Base-by-base conservation (phyloP, 1,284 basidiomycete genomes). In the Boletus calvinii region DNA sequence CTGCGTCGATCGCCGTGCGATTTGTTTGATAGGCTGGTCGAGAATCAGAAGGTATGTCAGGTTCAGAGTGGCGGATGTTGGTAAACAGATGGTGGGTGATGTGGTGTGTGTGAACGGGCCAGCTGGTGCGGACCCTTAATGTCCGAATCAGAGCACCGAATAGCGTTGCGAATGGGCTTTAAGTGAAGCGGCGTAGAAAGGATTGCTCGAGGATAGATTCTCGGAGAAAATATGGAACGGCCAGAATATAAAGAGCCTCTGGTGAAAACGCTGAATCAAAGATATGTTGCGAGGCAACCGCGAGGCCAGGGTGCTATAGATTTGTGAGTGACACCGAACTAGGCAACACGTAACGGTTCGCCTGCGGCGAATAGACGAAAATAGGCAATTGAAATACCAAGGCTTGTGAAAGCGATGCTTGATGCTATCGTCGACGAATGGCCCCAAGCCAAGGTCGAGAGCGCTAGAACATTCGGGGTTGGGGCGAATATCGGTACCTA, bases 391-490 rank as follows among this genome's bases (percentile, higher is more conserved):
- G 17, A 58, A 53, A 20, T 5, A 26, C 22, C n/a, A 12, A 24
- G 12, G 37, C 17, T 18, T 41, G 22, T 18, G 45, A 24, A 57
- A 36, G 35, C 10, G 30, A 41, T 46, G 20, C 17, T 32, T 17
- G 20, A 58, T 42, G 35, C 38, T 40, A 35, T 24, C 20, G 39
- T 38, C 46, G 55, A 34, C 39, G 24, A 22, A 42, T 29, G 6
- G 36, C n/a, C 17, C 26, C 3, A 45, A 20, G 20, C 29, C 26
- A 44, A 39, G 35, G 22, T 42, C 24, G 8, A 39, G 13, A 20
- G 18, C 34, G 15, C 36, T 24, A 22, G 49, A 61, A 15, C 8
- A 31, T 26, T 17, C 30, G n/a, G 46, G 22, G 44, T 36, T 20
- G 15, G 22, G 26, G 32, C 42, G 36, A 12, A 32, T 36, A n/a